phyloP scores from a whole-genome alignment of 495 filamentous ascomycete species.

The Chaetomium tenue region DNA sequence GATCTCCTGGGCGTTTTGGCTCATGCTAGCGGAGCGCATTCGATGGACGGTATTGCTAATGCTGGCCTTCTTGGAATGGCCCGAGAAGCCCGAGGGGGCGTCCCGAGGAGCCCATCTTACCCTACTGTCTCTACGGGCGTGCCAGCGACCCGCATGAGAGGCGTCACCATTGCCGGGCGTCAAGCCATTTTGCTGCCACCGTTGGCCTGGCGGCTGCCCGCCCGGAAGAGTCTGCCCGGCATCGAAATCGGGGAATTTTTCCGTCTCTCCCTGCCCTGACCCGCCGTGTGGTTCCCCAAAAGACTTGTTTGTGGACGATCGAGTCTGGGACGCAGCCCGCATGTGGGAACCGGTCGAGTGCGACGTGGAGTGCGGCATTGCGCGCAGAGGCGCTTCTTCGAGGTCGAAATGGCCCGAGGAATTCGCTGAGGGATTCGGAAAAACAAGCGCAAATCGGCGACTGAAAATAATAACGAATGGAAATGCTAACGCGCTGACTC shows the following conservation, averaged over 20 bases:
- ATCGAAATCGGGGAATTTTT: constrained; percentile 57
- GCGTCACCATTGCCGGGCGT: constrained; percentile 38
- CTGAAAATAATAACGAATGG: constrained; percentile 4
- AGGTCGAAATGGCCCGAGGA: not conserved
- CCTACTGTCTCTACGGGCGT: constrained; percentile 50
- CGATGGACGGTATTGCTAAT: constrained; percentile 80
- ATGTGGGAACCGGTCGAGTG: constrained; percentile 36
- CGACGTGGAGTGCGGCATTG: constrained; percentile 38
- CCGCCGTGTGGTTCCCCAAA: constrained; percentile 37
- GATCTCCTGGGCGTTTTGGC: constrained; percentile 89
- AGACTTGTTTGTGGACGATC: constrained; percentile 33
- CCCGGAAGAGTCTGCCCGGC: constrained; percentile 35
- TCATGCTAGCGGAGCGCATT: constrained; percentile 78
- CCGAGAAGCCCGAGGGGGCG: constrained; percentile 36
- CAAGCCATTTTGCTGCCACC: constrained; percentile 37
- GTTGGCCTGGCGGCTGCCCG: constrained; percentile 37
- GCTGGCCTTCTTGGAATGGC: constrained; percentile 74
- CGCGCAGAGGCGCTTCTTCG: not conserved
- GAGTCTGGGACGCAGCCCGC: constrained; percentile 34
- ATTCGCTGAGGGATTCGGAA: not conserved
- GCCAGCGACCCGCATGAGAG: constrained; percentile 45
- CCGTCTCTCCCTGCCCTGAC: constrained; percentile 39
- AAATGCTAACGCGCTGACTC: constrained; percentile 14
- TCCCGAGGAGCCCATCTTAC: constrained; percentile 48
- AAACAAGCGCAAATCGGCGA: not conserved